Conservation (phyloP, 2,329 filamentous ascomycete genomes). For the Rhynchosporium agropyri region DNA sequence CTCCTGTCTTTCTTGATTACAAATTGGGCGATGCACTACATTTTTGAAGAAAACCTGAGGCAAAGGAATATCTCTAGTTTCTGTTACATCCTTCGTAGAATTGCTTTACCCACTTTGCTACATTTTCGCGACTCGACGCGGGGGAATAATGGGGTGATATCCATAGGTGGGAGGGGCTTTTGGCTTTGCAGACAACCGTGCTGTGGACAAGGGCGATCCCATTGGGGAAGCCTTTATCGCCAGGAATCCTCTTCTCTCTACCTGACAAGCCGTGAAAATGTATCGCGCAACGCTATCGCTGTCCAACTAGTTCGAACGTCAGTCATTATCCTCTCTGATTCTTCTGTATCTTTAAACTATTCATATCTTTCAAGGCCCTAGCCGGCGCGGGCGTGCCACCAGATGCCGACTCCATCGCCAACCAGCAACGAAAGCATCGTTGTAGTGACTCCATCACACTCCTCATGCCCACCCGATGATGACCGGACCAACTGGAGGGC, state of each 20-base stretch:
- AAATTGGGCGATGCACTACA: no score
- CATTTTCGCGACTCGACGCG: conserved; percentile 16
- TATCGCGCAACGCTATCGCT: conserved; percentile 30
- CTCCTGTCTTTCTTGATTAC: no score
- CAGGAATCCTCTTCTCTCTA: not conserved
- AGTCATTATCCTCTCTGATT: conserved; percentile 31
- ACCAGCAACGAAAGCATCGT: conserved; percentile 36
- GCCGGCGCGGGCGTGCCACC: conserved; percentile 40
- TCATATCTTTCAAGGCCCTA: conserved; percentile 32
- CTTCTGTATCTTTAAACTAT: conserved; percentile 40
- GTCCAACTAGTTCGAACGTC: conserved; percentile 35
- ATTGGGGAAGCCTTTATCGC: conserved; percentile 27
- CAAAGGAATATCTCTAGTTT: no score
- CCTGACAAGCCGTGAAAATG: conserved; percentile 27
- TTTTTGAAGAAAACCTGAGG: no score
- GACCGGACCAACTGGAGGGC: conserved; percentile 43
- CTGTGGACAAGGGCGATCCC: conserved; percentile 9
- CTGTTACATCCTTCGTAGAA: no score
- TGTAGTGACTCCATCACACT: conserved; percentile 38
- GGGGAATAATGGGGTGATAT: conserved; percentile 16
- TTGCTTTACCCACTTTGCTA: not conserved
- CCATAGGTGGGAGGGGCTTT: conserved; percentile 1
- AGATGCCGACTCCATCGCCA: conserved; percentile 44
- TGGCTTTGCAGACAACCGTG: conserved; percentile 17
- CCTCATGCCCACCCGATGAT: conserved; percentile 50